Percentiles rank a stretch among this genome's conserved stretches.
These are phyloP conservation scores for Vitis hybrid DNA, from an alignment of 177 flowering plant genomes.

Conservation along the genomic window DNA sequence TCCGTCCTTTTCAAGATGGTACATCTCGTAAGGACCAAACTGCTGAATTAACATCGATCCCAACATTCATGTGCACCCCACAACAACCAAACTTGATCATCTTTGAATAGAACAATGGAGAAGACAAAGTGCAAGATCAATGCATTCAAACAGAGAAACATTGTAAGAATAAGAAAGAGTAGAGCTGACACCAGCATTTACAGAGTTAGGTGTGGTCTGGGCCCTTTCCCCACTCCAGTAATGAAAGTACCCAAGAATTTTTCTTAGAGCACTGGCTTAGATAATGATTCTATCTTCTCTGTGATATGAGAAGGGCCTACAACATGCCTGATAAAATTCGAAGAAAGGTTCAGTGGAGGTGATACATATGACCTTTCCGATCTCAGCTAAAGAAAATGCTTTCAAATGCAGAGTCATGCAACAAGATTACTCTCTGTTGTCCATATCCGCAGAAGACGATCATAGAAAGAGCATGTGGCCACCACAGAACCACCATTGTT, in stretches of 20 bases:
- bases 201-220: too few relatives aligned
- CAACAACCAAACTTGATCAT: too few relatives aligned
- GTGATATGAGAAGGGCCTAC: background rate
- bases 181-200: slow-evolving; percentile 1
- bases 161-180: background rate
- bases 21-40: too few relatives aligned
- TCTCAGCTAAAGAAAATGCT: background rate
- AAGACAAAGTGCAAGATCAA: background rate
- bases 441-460: slow-evolving; percentile 74
- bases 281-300: too few relatives aligned
- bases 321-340: slow-evolving; percentile 8
- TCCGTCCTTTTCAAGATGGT: too few relatives aligned
- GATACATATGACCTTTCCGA: background rate
- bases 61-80: too few relatives aligned
- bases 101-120: background rate
- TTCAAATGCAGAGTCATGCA: slow-evolving; percentile 12
- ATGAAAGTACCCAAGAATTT: too few relatives aligned
- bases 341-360: background rate
- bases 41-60: too few relatives aligned
- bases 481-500: slow-evolving; percentile 30
- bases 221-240: too few relatives aligned
- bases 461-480: slow-evolving; percentile 96
- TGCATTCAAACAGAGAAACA: background rate
- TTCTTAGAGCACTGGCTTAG: too few relatives aligned
- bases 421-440: slow-evolving; percentile 39